These are phyloP conservation scores for Alternaria alternata DNA, from an alignment of 2,329 filamentous ascomycete species.

Conservation along the genomic window DNA sequence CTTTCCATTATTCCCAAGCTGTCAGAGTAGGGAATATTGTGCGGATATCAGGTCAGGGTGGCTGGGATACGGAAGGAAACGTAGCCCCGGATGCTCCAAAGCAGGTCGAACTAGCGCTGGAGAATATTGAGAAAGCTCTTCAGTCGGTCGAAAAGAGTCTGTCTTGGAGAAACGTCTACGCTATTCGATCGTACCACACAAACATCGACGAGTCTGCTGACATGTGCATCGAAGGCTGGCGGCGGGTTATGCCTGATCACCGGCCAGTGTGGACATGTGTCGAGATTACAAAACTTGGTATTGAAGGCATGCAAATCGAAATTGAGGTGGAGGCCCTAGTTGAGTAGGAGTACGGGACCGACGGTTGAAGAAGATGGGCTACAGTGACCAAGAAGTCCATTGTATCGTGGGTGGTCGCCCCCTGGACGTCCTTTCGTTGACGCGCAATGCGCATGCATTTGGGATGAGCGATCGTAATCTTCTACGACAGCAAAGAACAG, in stretches of 20 bases:
- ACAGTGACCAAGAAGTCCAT: neutral
- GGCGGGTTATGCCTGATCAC: conserved; percentile 20
- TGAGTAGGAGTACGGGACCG: neutral
- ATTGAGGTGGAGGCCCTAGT: conserved; percentile 22
- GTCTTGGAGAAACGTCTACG: conserved; percentile 56
- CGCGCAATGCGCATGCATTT: neutral
- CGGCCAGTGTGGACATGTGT: conserved; percentile 23
- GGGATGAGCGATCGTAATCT: neutral
- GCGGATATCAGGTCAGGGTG: conserved; percentile 24
- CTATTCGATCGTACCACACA: conserved; percentile 17
- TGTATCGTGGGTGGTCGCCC: neutral
- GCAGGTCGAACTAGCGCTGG: conserved; percentile 53
- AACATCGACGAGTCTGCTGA: conserved; percentile 12
- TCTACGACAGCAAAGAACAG: neutral
- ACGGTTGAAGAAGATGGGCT: neutral
- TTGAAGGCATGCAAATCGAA: conserved; percentile 21
- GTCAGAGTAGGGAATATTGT: conserved; percentile 20
- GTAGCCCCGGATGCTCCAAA: conserved; percentile 11
- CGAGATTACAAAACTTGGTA: conserved; percentile 18
- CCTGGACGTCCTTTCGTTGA: neutral
- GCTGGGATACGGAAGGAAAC: conserved; percentile 19
- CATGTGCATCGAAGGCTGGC: conserved; percentile 1
- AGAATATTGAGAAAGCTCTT: conserved; percentile 61
- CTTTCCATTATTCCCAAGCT: conserved; percentile 22
- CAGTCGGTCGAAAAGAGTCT: conserved; percentile 11